A percentile compares a stretch with the other conserved stretches of the same genome.
Conservation (phyloP, 345 rosid genomes). For the Raphanus sativus region DNA sequence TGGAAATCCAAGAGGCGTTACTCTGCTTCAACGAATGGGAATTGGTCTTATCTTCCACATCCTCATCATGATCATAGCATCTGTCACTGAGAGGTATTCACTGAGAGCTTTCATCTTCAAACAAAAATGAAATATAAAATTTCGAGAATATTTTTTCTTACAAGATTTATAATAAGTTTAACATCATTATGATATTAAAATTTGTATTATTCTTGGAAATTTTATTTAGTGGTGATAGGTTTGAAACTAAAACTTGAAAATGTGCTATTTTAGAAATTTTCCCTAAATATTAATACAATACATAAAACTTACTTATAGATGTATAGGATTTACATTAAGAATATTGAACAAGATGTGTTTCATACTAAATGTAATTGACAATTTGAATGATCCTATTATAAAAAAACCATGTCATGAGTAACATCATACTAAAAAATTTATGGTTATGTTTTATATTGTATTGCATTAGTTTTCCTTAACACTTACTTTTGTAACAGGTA, state of each 20-base stretch:
- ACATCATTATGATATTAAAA: neutral
- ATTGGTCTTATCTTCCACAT: constrained; percentile 56
- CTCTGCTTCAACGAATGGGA: constrained; percentile 78
- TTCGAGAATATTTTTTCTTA: neutral
- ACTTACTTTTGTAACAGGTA: constrained; percentile 37
- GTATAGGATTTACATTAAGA: neutral
- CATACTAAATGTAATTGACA: neutral
- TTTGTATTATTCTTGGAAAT: neutral
- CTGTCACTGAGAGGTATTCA: constrained; percentile 46
- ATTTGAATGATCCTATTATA: neutral
- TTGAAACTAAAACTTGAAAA: neutral
- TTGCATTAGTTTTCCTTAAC: neutral
- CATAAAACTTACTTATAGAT: neutral
- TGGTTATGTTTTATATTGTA: neutral
- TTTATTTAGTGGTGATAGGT: neutral
- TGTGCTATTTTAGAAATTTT: neutral
- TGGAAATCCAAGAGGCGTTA: constrained; percentile 69
- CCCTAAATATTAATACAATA: neutral
- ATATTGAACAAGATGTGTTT: neutral
- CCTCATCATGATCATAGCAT: constrained; percentile 53
- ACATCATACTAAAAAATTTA: neutral
- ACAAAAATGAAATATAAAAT: neutral
- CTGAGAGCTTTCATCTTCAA: neutral
- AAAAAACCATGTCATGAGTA: neutral
- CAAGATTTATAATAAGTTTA: neutral